phyloP scores from a whole-genome alignment of 208 protist species.

The Trypanosomatidae sp. region DNA sequence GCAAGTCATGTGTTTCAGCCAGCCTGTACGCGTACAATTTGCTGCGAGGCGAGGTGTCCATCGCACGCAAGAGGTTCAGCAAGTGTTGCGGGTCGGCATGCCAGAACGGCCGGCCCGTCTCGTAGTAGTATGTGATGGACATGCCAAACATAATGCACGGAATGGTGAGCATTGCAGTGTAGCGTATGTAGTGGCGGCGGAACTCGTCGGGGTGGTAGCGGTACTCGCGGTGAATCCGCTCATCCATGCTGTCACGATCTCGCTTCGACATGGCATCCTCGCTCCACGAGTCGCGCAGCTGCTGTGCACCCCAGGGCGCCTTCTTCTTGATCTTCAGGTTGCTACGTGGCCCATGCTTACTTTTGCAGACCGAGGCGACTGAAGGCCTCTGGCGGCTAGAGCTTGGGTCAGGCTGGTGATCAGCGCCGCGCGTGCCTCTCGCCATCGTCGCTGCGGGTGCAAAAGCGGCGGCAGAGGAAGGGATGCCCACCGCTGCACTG shows the following conservation, averaged over 20 bases:
- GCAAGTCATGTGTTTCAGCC: conserved; percentile 55
- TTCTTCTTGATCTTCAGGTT: conserved; percentile 53
- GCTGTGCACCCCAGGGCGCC: conserved; percentile 76
- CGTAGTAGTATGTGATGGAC: conserved; percentile 50
- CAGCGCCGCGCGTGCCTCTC: not conserved
- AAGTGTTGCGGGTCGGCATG: conserved; percentile 67
- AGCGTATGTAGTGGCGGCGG: conserved; percentile 58
- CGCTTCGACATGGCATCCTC: conserved; percentile 81
- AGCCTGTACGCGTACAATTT: conserved; percentile 59
- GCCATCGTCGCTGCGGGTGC: not conserved
- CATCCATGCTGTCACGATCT: conserved; percentile 69
- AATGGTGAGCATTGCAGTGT: conserved; percentile 45
- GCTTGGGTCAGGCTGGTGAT: not conserved
- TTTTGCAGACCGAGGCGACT: conserved; percentile 8
- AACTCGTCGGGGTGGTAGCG: conserved; percentile 85
- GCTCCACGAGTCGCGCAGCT: conserved; percentile 86
- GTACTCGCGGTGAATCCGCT: conserved; percentile 83
- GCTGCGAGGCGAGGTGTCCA: conserved; percentile 80
- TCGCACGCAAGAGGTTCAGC: conserved; percentile 59
- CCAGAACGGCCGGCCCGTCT: conserved; percentile 63
- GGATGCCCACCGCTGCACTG: not conserved
- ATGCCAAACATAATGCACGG: conserved; percentile 41
- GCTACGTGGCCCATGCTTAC: conserved; percentile 1
- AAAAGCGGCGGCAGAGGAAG: not conserved
- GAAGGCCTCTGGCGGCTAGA: not conserved